These are phyloP conservation scores for Madurella fahalii DNA, from an alignment of 2,329 filamentous ascomycete genomes.

Conservation along the genomic window DNA sequence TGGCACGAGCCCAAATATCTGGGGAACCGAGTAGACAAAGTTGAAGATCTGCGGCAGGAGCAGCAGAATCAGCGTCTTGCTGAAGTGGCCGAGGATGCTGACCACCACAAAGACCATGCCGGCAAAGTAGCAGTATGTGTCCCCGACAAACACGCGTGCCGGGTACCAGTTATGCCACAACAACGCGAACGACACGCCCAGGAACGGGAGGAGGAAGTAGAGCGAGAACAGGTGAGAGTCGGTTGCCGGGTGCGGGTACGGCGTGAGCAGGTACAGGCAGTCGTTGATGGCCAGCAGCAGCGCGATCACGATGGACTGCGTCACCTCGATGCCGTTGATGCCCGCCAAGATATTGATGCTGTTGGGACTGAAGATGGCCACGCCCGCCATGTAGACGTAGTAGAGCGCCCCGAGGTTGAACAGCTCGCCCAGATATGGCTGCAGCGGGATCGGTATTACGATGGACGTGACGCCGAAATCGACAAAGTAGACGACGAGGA, in stretches of 20 bases:
- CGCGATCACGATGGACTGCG: slow-evolving; percentile 88
- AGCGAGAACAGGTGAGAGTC: slow-evolving; percentile 95
- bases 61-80: slow-evolving; percentile 88
- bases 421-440: slow-evolving; percentile 78
- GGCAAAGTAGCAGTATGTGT: slow-evolving; percentile 99
- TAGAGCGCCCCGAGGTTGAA: slow-evolving; percentile 80
- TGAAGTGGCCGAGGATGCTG: slow-evolving; percentile 94
- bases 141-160: slow-evolving; percentile 89
- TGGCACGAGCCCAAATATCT: slow-evolving; percentile 84
- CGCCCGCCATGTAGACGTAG: slow-evolving; percentile 93
- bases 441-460: slow-evolving; percentile 81
- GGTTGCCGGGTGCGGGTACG: slow-evolving; percentile 86
- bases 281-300: slow-evolving; percentile 82
- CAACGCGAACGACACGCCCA: slow-evolving; percentile 84
- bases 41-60: slow-evolving; percentile 95
- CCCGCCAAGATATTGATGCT: slow-evolving; percentile 99
- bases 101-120: slow-evolving; percentile 99
- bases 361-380: slow-evolving; percentile 97
- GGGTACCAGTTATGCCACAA: slow-evolving; percentile 95
- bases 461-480: slow-evolving; percentile 97
- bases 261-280: slow-evolving; percentile 75
- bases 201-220: slow-evolving; percentile 89
- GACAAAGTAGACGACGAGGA: slow-evolving; percentile 96
- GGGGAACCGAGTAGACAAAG: slow-evolving; percentile 88
- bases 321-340: slow-evolving; percentile 97